phyloP scores from a whole-genome alignment of 2,329 filamentous ascomycete species.

The Cladorrhinum sp. region DNA sequence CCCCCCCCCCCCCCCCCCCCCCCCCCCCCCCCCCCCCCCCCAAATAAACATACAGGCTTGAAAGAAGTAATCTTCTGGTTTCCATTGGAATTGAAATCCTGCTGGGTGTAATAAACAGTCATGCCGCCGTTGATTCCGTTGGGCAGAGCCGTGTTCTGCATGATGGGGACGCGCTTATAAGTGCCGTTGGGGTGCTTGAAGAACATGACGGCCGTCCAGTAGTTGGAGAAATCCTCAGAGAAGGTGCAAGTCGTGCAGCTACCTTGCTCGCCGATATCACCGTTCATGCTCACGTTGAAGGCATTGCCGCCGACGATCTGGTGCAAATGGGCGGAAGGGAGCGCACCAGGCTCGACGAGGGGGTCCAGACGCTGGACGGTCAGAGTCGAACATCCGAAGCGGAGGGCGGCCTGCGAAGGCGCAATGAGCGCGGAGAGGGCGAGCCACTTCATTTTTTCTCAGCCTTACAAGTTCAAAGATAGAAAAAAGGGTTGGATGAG shows the following conservation, averaged over 20 bases:
- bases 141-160: slow-evolving; percentile 12
- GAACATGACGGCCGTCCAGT: slow-evolving; percentile 24
- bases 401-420: slow-evolving; percentile 25
- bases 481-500: neutral
- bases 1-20: too few species aligned
- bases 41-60: slow-evolving; percentile 33
- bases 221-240: slow-evolving; percentile 11
- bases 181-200: slow-evolving; percentile 22
- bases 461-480: neutral
- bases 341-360: slow-evolving; percentile 19
- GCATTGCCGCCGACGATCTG: slow-evolving; percentile 14
- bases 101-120: slow-evolving; percentile 27
- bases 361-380: slow-evolving; percentile 29
- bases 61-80: slow-evolving; percentile 41
- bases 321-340: slow-evolving; percentile 20
- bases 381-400: slow-evolving; percentile 29
- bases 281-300: slow-evolving; percentile 19
- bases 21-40: too few species aligned
- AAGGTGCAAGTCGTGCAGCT: slow-evolving; percentile 23
- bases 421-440: slow-evolving; percentile 18
- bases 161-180: slow-evolving; percentile 17
- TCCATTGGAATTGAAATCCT: slow-evolving; percentile 34
- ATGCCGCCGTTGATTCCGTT: slow-evolving; percentile 23
- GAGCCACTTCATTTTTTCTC: slow-evolving; percentile 25
- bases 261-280: slow-evolving; percentile 15